These are phyloP conservation scores for Irpex lacteus DNA, from an alignment of 1,284 basidiomycete genomes.

Conservation along the genomic window DNA sequence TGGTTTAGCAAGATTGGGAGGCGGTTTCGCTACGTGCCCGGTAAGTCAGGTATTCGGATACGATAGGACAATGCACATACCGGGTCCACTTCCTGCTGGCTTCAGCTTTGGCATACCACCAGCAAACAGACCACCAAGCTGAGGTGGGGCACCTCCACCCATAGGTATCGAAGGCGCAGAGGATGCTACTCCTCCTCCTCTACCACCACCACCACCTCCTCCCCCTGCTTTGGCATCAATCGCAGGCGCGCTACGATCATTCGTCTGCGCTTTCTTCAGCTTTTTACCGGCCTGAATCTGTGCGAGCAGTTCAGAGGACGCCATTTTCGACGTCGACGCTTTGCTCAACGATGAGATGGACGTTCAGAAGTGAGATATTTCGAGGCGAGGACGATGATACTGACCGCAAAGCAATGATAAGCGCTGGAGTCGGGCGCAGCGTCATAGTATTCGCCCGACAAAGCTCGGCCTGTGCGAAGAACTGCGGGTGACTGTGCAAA, in stretches of 20 bases:
- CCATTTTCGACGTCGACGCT: constrained; percentile 40
- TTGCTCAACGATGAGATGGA: not conserved
- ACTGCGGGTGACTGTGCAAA: not conserved
- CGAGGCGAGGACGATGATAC: not conserved
- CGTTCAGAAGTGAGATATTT: not conserved
- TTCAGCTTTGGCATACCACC: constrained; percentile 90
- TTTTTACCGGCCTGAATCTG: constrained; percentile 79
- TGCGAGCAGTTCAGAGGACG: constrained; percentile 66
- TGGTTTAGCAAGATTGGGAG: constrained; percentile 57
- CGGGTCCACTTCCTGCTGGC: constrained; percentile 59
- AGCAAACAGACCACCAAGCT: constrained; percentile 83
- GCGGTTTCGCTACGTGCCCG: constrained; percentile 48
- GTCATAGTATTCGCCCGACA: not conserved
- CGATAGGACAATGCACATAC: constrained; percentile 36
- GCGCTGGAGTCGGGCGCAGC: not conserved
- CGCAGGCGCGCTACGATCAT: constrained; percentile 76
- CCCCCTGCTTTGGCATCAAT: constrained; percentile 55
- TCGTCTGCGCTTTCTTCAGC: constrained; percentile 79
- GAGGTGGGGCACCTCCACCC: constrained; percentile 58
- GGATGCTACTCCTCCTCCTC: constrained; percentile 37
- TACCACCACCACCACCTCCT: constrained; percentile 41
- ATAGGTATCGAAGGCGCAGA: constrained; percentile 29
- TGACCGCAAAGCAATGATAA: not conserved
- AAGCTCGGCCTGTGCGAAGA: not conserved
- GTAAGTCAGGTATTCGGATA: constrained; percentile 15